These are phyloP conservation scores for Cladobotryum protrusum DNA, from an alignment of 2,329 filamentous ascomycete genomes.

Conservation along the genomic window DNA sequence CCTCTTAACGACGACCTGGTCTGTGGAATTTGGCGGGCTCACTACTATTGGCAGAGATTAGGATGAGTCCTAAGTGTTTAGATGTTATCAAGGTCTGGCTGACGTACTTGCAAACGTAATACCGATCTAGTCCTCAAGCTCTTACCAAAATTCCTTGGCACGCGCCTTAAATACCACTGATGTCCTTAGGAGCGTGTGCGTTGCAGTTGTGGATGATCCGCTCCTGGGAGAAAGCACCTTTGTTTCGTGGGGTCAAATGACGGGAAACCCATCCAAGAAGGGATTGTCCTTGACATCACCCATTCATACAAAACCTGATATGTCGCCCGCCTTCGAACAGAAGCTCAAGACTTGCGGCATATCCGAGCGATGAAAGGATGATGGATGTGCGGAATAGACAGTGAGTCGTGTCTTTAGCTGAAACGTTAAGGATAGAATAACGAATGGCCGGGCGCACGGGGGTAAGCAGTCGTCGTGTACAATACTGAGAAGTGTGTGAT, in stretches of 20 bases:
- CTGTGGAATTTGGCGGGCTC: too few species aligned
- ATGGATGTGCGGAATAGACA: slow-evolving; percentile 88
- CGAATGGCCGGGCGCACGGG: slow-evolving; percentile 46
- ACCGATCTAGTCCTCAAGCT: too few species aligned
- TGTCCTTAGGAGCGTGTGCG: neutral
- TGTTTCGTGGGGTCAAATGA: slow-evolving; percentile 55
- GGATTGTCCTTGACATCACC: slow-evolving; percentile 51
- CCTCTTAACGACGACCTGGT: too few species aligned
- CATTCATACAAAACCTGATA: slow-evolving; percentile 56
- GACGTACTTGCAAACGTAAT: too few species aligned
- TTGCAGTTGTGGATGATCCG: neutral
- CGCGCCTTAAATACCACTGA: too few species aligned
- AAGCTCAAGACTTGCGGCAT: slow-evolving; percentile 87
- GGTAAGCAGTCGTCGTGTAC: slow-evolving; percentile 3
- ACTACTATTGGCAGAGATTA: too few species aligned
- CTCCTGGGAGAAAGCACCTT: slow-evolving; percentile 13
- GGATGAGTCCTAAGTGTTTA: too few species aligned
- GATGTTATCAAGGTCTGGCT: too few species aligned
- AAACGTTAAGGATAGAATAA: slow-evolving; percentile 86
- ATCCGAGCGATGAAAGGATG: slow-evolving; percentile 71
- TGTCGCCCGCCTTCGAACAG: slow-evolving; percentile 82
- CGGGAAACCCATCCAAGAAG: slow-evolving; percentile 42
- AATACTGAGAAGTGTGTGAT: too few species aligned
- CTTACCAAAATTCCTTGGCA: too few species aligned
- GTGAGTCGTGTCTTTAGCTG: slow-evolving; percentile 80